Evolutionary conservation across 2,329 filamentous ascomycete species (phyloP), one percentile per base, ranked within the genome.

Genomic region (Akanthomyces lecanii): DNA sequence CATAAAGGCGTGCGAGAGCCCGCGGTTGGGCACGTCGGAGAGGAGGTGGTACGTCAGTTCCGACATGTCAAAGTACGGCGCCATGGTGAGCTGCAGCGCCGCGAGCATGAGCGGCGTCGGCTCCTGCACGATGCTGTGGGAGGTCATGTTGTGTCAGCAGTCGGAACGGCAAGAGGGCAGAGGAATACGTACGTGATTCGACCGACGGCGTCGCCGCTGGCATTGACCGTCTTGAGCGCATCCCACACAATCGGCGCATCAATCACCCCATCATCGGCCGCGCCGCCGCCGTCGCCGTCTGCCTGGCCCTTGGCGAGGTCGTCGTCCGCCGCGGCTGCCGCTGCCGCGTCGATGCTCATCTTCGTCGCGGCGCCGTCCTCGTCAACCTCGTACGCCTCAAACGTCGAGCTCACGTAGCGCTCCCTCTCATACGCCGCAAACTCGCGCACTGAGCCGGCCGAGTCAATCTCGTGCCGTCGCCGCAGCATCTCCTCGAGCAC

Each of bases 51-150:
- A 71, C 63, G 84, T 83, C 1, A 88, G 74, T 65, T 87, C 85
- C 54, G 86, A 80, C 82, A 88, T 85, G 68, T 88, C 85, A 66
- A 88, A 88, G 63, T 82, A 75, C 14, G 79, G 70, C 33, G 79
- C 76, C 76, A 87, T 81, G 3, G 84, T 84, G 62, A 85, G 73
- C 68, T 88, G 85, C 2, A 86, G 74, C 0, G 83, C 82, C 2
- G 81, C 85, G 58, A 88, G 83, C 42, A 85, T 78, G 7, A 87
- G 78, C 0, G 85, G 83, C 2, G 83, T 82, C 1, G 85, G 85
- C 66, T 88, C 85, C 66, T 85, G 79, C 30, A 87, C 77, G 64
- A 87, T 83, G 0, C 82, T 83, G 61, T 8, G 16, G 40, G 8
- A 1, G 18, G 25, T 1, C 5, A 8, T 33, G 18, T 18, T 14